These are phyloP conservation scores for Coemansia sp. DNA, from an alignment of 192 early-diverging fungal species.

Conservation along the genomic window DNA sequence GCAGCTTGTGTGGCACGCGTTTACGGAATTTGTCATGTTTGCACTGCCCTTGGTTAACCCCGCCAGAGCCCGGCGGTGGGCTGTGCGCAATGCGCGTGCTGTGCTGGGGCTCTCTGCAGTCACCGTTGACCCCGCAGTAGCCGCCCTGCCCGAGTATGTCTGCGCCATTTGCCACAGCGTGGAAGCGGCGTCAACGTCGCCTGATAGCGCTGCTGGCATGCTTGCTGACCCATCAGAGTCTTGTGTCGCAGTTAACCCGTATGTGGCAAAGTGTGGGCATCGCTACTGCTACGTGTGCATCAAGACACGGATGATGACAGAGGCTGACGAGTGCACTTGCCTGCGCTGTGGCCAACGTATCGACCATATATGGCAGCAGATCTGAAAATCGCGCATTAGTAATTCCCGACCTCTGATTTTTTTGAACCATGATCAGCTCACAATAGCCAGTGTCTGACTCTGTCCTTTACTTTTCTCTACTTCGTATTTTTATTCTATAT, in stretches of 20 bases:
- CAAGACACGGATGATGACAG: conserved; percentile 70
- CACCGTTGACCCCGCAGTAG: conserved; percentile 33
- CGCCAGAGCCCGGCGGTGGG: conserved; percentile 39
- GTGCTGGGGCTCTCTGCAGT: conserved; percentile 55
- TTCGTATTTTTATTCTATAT: background rate
- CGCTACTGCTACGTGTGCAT: conserved; percentile 92
- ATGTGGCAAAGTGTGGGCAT: conserved; percentile 81
- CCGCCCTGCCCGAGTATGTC: conserved; percentile 63
- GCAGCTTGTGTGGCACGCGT: conserved; percentile 91
- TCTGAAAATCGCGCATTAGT: background rate
- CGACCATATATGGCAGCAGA: conserved; percentile 51
- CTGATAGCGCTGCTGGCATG: background rate
- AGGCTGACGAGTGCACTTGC: conserved; percentile 72
- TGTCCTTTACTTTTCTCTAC: background rate
- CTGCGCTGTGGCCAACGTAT: conserved; percentile 75
- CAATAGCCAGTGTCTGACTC: background rate
- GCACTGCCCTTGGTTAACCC: conserved; percentile 77
- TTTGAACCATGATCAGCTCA: background rate
- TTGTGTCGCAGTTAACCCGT: conserved; percentile 64
- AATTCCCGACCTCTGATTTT: background rate
- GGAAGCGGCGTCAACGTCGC: conserved; percentile 4
- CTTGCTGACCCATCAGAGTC: conserved; percentile 19
- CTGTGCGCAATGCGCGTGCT: conserved; percentile 30
- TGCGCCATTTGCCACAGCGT: conserved; percentile 73
- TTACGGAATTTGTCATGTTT: conserved; percentile 89